These are phyloP conservation scores for Pseudonitzschia multiseries DNA, from an alignment of 108 stramenopile species.

Conservation along the genomic window DNA sequence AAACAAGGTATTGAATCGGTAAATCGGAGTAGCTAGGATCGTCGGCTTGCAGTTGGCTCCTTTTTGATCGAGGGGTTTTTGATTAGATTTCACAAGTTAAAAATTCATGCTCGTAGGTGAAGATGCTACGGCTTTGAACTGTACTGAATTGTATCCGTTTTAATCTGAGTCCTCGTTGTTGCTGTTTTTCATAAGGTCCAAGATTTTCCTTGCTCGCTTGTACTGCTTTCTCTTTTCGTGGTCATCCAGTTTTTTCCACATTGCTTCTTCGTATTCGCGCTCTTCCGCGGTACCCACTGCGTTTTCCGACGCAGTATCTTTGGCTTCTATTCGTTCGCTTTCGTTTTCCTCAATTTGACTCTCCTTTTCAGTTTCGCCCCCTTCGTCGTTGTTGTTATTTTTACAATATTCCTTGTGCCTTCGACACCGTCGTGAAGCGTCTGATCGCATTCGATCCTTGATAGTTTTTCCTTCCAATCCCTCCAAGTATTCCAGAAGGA, in stretches of 20 bases:
- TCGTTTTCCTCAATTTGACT: neutral
- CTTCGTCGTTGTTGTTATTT: slow-evolving; percentile 10
- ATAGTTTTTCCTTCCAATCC: slow-evolving; percentile 53
- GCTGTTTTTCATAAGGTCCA: slow-evolving; percentile 48
- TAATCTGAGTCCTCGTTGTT: neutral
- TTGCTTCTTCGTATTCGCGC: slow-evolving; percentile 39
- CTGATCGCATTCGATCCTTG: slow-evolving; percentile 48
- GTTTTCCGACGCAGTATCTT: neutral
- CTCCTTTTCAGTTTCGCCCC: slow-evolving; percentile 19
- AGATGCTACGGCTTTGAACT: neutral
- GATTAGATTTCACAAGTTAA: too few species aligned
- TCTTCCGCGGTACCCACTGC: slow-evolving; percentile 5
- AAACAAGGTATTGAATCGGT: too few species aligned
- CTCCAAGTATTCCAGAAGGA: slow-evolving; percentile 65
- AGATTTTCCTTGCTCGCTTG: slow-evolving; percentile 72
- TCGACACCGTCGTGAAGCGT: slow-evolving; percentile 60
- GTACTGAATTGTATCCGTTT: neutral
- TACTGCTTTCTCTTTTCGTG: slow-evolving; percentile 85
- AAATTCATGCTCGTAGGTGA: too few species aligned
- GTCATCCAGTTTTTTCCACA: slow-evolving; percentile 61
- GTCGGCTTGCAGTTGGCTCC: too few species aligned
- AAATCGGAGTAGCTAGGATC: too few species aligned
- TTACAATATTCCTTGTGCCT: slow-evolving; percentile 76
- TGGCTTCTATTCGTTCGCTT: neutral
- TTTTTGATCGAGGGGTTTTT: too few species aligned